Percentiles rank a stretch among this genome's conserved stretches.
These are phyloP conservation scores for Moniliella sp. DNA, from an alignment of 1,284 basidiomycete species.

Conservation along the genomic window DNA sequence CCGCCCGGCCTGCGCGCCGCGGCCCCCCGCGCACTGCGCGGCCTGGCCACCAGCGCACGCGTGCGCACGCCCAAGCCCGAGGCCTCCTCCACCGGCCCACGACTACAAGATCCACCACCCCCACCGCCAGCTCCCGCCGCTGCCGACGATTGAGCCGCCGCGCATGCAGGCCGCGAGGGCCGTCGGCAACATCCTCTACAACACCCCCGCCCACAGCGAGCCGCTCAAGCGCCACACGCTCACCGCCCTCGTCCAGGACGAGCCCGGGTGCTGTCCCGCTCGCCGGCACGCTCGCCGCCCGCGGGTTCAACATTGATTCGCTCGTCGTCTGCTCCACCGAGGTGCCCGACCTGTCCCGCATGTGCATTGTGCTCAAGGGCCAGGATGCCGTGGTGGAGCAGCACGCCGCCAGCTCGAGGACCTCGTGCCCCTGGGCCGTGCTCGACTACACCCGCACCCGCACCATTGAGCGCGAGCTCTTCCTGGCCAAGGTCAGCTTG, in stretches of 20 bases:
- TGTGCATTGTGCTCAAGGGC: constrained; percentile 88
- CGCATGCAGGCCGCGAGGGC: constrained; percentile 27
- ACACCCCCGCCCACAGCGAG: constrained; percentile 75
- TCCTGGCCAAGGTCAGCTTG: constrained; percentile 78
- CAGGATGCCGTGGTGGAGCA: constrained; percentile 97
- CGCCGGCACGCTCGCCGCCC: constrained; percentile 81
- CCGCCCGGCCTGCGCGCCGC: too few species aligned
- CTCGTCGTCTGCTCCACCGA: constrained; percentile 95
- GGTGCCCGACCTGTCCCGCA: constrained; percentile 81
- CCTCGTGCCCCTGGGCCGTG: constrained; percentile 29
- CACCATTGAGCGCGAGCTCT: constrained; percentile 57
- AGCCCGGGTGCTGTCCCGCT: constrained; percentile 93
- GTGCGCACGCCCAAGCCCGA: too few species aligned
- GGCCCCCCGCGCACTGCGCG: too few species aligned
- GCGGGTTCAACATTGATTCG: constrained; percentile 94
- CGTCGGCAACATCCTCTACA: constrained; percentile 38
- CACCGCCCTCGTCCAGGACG: constrained; percentile 96
- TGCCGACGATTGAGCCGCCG: constrained; percentile 23
- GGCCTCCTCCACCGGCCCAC: too few species aligned
- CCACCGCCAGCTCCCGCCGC: constrained; percentile 26
- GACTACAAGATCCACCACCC: constrained; percentile 64
- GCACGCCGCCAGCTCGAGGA: constrained; percentile 29
- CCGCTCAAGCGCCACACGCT: constrained; percentile 89
- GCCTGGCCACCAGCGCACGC: too few species aligned
- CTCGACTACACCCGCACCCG: constrained; percentile 37